These are phyloP conservation scores for Penstemon davidsonii DNA, from an alignment of 257 asterid species.

Conservation along the genomic window DNA sequence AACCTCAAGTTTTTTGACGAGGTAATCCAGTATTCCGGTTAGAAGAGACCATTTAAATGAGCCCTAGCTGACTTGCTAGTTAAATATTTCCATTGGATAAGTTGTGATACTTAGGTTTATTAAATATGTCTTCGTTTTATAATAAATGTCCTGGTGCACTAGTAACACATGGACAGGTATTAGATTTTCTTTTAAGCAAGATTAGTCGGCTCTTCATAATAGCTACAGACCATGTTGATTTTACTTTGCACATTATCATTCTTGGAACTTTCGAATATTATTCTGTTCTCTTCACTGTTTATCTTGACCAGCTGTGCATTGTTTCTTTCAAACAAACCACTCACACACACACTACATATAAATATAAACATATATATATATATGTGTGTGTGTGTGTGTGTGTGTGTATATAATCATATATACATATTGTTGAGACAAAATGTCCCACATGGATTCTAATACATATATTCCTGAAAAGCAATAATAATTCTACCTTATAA, in stretches of 20 bases:
- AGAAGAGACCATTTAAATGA: background rate
- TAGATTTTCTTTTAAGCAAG: background rate
- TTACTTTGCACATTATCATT: background rate
- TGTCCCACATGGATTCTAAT: no score
- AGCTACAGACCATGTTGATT: slow-evolving; percentile 3
- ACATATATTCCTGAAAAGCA: no score
- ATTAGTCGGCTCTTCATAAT: background rate
- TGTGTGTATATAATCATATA: no score
- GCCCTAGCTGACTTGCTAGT: background rate
- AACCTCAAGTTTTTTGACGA: background rate
- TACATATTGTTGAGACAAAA: no score
- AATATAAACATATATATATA: no score
- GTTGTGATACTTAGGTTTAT: background rate
- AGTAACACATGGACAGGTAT: background rate
- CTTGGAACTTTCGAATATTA: background rate
- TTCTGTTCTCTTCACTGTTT: background rate
- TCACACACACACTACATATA: background rate
- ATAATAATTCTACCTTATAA: no score
- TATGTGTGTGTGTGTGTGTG: no score
- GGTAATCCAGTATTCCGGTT: slow-evolving; percentile 14
- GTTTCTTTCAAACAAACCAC: background rate
- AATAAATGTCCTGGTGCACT: background rate
- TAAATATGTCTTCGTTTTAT: background rate
- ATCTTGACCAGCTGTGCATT: background rate
- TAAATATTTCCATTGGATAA: background rate